Evolutionary conservation across 306 rosid genomes (phyloP).

Genomic region (Myrica gale): DNA sequence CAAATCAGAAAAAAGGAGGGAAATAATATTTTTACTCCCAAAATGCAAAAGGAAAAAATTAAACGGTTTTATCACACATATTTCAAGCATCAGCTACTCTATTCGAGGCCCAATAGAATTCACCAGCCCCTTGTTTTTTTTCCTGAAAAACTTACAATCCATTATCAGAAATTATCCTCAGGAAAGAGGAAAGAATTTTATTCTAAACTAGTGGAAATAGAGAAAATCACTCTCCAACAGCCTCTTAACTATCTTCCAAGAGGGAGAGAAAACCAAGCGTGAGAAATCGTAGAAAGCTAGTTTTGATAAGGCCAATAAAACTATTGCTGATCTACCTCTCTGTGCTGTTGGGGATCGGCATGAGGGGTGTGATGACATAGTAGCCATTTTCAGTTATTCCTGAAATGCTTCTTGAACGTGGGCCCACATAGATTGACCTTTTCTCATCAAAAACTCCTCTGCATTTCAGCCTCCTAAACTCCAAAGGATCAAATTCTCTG

Average conservation of each 20-base stretch:
- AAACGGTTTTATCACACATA: neutral
- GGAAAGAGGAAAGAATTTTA: neutral
- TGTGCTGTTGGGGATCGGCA: conserved; percentile 52
- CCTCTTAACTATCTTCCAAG: neutral
- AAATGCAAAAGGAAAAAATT: neutral
- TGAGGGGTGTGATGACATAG: conserved; percentile 79
- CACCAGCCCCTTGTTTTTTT: neutral
- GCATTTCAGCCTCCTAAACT: conserved; percentile 72
- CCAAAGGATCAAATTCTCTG: conserved; percentile 58
- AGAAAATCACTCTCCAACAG: neutral
- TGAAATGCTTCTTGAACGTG: conserved; percentile 97
- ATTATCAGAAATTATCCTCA: neutral
- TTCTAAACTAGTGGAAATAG: neutral
- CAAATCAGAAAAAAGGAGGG: neutral
- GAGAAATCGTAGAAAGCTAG: neutral
- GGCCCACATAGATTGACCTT: conserved; percentile 78
- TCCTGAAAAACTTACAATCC: neutral
- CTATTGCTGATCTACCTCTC: conserved; percentile 51
- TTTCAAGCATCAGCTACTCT: neutral
- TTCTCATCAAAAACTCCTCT: conserved; percentile 75
- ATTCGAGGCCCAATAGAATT: neutral
- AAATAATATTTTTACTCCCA: neutral
- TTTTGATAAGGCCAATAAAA: conserved; percentile 15
- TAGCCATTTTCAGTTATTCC: conserved; percentile 95
- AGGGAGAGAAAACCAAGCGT: conserved; percentile 3